These are phyloP conservation scores for Colletotrichum sublineola DNA, from an alignment of 2,329 filamentous ascomycete species.

Conservation along the genomic window DNA sequence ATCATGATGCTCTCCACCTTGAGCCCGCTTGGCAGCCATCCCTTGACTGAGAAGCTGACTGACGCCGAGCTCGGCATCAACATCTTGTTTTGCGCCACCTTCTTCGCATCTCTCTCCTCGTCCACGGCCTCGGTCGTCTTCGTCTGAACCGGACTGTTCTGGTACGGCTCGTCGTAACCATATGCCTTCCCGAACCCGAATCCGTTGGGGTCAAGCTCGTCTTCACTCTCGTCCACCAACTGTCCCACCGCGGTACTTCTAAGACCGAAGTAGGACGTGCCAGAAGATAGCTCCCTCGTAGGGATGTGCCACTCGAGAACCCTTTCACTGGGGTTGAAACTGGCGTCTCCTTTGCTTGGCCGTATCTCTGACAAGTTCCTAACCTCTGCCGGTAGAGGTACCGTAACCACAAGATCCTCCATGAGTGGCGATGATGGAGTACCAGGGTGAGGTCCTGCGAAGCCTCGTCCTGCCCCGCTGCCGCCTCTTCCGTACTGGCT, in stretches of 20 bases:
- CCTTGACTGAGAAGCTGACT: constrained; percentile 78
- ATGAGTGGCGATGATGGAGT: constrained; percentile 72
- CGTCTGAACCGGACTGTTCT: constrained; percentile 55
- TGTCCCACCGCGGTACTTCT: constrained; percentile 84
- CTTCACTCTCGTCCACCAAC: constrained; percentile 62
- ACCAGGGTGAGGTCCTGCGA: constrained; percentile 63
- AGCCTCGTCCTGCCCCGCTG: constrained; percentile 54
- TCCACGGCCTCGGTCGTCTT: constrained; percentile 48
- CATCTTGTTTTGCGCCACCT: constrained; percentile 76
- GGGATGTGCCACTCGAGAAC: constrained; percentile 86
- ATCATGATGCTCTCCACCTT: constrained; percentile 77
- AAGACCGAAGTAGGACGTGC: constrained; percentile 78
- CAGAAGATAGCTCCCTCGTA: constrained; percentile 78
- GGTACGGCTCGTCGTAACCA: constrained; percentile 69
- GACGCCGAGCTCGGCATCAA: constrained; percentile 85
- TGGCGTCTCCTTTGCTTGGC: constrained; percentile 85
- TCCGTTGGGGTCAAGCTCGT: constrained; percentile 63
- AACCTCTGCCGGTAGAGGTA: constrained; percentile 84
- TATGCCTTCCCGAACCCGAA: constrained; percentile 67
- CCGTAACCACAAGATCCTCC: constrained; percentile 82
- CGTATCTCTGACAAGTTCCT: constrained; percentile 87
- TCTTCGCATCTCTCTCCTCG: constrained; percentile 67
- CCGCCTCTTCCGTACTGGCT: constrained; percentile 57
- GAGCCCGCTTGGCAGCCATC: constrained; percentile 76
- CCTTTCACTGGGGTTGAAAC: constrained; percentile 80